These are phyloP conservation scores for Eutypella sp. DNA, from an alignment of 2,329 filamentous ascomycete genomes.

Conservation along the genomic window DNA sequence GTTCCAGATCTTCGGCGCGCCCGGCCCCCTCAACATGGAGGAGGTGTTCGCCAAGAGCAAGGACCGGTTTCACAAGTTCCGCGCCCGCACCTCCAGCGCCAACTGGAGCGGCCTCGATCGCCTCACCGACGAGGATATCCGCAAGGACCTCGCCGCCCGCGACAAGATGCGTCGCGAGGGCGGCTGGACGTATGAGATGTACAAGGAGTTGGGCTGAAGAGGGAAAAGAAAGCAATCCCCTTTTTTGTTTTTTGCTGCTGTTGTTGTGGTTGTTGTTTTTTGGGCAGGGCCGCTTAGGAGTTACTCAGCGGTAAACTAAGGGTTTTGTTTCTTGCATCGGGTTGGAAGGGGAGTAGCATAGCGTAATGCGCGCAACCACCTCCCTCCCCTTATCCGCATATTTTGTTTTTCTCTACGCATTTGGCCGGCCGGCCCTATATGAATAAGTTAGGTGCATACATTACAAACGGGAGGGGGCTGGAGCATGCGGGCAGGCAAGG, in stretches of 20 bases:
- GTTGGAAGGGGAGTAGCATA: no score
- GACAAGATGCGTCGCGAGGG: constrained; percentile 66
- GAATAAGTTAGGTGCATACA: no score
- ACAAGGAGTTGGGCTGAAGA: constrained; percentile 21
- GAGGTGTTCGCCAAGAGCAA: constrained; percentile 91
- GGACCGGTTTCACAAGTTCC: constrained; percentile 80
- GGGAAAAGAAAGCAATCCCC: neutral
- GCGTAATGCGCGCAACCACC: no score
- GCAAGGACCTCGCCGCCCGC: constrained; percentile 62
- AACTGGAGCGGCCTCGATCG: constrained; percentile 83
- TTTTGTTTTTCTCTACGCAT: no score
- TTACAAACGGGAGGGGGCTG: no score
- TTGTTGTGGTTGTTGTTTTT: neutral
- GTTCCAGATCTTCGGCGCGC: constrained; percentile 80
- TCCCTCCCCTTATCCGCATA: no score
- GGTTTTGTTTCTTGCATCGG: no score
- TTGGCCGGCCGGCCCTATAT: no score
- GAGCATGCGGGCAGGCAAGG: no score
- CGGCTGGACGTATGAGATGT: constrained; percentile 60
- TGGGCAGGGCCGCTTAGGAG: no score
- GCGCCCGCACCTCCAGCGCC: constrained; percentile 85
- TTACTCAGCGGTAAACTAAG: no score
- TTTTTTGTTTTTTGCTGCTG: no score
- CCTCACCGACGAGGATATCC: constrained; percentile 70
- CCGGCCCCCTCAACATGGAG: constrained; percentile 86